phyloP scores from a whole-genome alignment of 805 yeast species.

The Candida koratica region DNA sequence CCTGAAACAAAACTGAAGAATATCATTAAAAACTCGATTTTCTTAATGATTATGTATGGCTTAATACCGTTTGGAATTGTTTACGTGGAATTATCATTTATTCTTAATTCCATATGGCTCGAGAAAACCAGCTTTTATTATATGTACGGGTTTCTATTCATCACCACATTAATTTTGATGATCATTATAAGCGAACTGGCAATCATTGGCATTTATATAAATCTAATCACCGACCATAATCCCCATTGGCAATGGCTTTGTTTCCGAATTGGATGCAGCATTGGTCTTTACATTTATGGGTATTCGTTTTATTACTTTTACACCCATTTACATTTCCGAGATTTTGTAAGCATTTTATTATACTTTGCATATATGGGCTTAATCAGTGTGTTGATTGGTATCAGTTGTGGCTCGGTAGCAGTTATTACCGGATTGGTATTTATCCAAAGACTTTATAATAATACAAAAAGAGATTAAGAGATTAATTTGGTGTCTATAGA shows the following conservation, averaged over 20 bases:
- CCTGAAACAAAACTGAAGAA: neutral
- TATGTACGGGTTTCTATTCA: constrained; percentile 71
- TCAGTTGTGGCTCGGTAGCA: constrained; percentile 74
- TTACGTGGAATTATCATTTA: constrained; percentile 70
- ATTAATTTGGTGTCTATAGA: neutral
- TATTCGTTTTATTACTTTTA: constrained; percentile 68
- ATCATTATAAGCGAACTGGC: constrained; percentile 69
- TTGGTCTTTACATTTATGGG: constrained; percentile 64
- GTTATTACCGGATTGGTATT: constrained; percentile 63
- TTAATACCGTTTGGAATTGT: constrained; percentile 73
- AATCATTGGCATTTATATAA: constrained; percentile 61
- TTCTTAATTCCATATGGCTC: constrained; percentile 74
- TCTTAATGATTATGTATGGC: constrained; percentile 52
- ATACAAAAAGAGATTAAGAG: constrained; percentile 50
- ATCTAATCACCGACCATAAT: constrained; percentile 50
- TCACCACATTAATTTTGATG: constrained; percentile 55
- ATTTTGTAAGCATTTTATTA: constrained; percentile 61
- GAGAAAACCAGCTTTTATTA: constrained; percentile 76
- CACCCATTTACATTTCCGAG: constrained; percentile 55
- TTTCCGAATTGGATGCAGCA: constrained; percentile 63
- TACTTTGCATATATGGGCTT: constrained; percentile 71
- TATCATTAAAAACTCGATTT: constrained; percentile 9
- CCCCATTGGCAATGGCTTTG: constrained; percentile 83
- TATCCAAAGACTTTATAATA: constrained; percentile 57
- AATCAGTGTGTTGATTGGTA: constrained; percentile 57